Base-by-base conservation (phyloP, 306 rosid genomes). In the Medicago lupulina region DNA sequence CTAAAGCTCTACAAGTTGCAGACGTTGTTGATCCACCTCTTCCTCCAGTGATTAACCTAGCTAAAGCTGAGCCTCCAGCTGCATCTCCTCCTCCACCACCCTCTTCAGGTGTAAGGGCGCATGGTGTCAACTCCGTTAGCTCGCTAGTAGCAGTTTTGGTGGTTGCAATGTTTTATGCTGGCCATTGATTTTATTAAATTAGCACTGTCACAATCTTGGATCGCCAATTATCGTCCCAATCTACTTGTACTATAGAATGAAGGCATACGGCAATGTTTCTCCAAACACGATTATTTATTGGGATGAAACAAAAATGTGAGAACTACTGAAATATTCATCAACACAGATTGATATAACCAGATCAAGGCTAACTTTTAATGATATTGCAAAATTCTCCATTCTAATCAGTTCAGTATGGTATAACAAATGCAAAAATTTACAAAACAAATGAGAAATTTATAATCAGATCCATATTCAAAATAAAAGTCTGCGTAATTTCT, bases 1-100 rank as follows among this genome's bases (percentile, higher is more conserved):
- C 97, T 21, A 87, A 87, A 12, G 72, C 97, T 8, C 91, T 95
- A 9, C 60, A 81, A 43, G 62, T 17, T 16, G 67, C 39, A 9
- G 19, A 84, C 1, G 39, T 96, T 15, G 86, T 76, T 9, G 97
- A 89, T 57, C 99, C 99, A 9, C 97, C 99, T 12, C 97, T 95
- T 73, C 99, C 99, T 3, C 74, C 82, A 0, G 91, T 95, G 59
- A 25, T 4, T 46, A 70, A 76, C 25, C 15, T 9, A 0, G 31
- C 76, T 3, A 13, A 63, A 28, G 4, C 70, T 39, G n/a, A 19
- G 5, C 7, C 74, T 3, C 34, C 46, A 2, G 53, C 80, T 11
- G 39, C 78, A 13, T 41, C 76, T 8, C 8, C 76, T 2, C 12
- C 11, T 14, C 16, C 83, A 1, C 9, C 82, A 21, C 38, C 67